Conservation (phyloP, 2,329 filamentous ascomycete genomes). For the Pseudocercospora cruenta region DNA sequence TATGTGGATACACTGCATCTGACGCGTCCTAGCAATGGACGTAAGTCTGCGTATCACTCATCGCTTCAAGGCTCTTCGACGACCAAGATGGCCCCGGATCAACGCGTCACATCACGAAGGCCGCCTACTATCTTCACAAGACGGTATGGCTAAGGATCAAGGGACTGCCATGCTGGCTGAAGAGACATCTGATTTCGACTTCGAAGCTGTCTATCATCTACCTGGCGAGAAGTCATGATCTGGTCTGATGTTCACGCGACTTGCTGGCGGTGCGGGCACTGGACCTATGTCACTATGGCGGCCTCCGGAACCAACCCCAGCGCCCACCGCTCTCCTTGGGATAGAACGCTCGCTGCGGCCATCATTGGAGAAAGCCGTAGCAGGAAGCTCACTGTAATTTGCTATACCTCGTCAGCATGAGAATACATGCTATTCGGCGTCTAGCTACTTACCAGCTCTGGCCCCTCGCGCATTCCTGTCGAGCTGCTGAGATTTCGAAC, state of each 20-base stretch:
- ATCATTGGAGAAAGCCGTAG: background rate
- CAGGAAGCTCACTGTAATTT: background rate
- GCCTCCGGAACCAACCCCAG: background rate
- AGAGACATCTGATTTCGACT: background rate
- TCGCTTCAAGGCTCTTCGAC: no score
- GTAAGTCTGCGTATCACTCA: no score
- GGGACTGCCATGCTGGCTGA: no score
- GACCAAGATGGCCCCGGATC: no score
- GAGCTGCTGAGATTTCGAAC: background rate
- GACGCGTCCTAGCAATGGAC: no score
- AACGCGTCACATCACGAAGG: no score
- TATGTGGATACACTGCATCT: no score
- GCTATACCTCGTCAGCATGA: background rate
- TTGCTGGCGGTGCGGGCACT: background rate
- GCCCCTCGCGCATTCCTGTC: no score
- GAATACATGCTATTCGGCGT: background rate
- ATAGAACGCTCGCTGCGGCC: background rate
- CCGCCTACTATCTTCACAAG: no score
- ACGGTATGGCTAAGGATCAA: no score
- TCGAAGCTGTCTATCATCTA: background rate
- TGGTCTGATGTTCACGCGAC: background rate
- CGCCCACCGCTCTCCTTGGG: background rate
- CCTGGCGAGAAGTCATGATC: background rate
- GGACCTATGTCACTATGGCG: background rate
- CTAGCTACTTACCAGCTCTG: no score